Evolutionary conservation across 2,329 filamentous ascomycete genomes (phyloP).

Genomic region (Aschersonia sp.): DNA sequence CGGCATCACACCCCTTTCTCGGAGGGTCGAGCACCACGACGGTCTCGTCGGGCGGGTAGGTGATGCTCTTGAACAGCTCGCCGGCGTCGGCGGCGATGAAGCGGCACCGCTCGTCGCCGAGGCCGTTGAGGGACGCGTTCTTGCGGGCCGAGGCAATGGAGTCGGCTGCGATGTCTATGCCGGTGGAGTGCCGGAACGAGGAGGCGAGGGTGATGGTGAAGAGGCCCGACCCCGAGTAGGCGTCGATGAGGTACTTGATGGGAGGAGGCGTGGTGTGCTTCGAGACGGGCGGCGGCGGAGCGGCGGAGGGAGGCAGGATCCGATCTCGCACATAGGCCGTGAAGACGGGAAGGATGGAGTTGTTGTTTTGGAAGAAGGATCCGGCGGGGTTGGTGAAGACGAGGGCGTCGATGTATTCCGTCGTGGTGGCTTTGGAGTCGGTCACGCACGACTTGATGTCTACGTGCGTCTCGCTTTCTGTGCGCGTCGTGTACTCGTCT

Average conservation of each 20-base stretch:
- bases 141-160: slow-evolving; percentile 65
- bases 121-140: slow-evolving; percentile 66
- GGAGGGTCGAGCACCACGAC: slow-evolving; percentile 95
- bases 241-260: slow-evolving; percentile 85
- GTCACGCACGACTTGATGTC: slow-evolving; percentile 85
- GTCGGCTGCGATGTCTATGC: slow-evolving; percentile 74
- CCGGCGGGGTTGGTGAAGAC: slow-evolving; percentile 84
- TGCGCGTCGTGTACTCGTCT: neutral
- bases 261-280: slow-evolving; percentile 7
- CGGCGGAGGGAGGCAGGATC: slow-evolving; percentile 43
- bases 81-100: slow-evolving; percentile 86
- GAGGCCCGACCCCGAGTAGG: slow-evolving; percentile 91
- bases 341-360: slow-evolving; percentile 81
- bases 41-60: slow-evolving; percentile 64
- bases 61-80: slow-evolving; percentile 63
- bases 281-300: neutral
- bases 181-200: slow-evolving; percentile 70
- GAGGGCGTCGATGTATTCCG: slow-evolving; percentile 77
- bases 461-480: slow-evolving; percentile 31
- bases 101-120: slow-evolving; percentile 51
- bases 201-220: slow-evolving; percentile 89
- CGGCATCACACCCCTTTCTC: slow-evolving; percentile 80
- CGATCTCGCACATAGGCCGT: slow-evolving; percentile 74
- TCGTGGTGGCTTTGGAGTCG: slow-evolving; percentile 65
- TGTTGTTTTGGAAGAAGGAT: slow-evolving; percentile 99